Evolutionary conservation across 192 early-diverging fungal genomes (phyloP), one percentile per base, ranked within the genome.

Genomic region (Dissophora globulifera): DNA sequence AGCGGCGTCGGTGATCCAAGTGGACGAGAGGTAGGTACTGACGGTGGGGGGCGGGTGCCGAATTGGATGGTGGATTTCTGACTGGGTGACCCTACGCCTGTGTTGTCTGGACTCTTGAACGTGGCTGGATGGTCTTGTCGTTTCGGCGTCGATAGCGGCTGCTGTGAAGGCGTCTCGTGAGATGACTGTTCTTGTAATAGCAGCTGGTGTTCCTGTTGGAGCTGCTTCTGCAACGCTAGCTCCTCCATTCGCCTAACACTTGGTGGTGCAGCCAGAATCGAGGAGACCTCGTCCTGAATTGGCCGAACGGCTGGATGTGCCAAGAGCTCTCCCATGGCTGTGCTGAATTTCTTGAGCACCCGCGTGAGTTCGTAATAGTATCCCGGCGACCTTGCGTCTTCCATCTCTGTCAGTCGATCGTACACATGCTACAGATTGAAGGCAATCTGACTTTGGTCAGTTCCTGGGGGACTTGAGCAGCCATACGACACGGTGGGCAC

Each of bases 371-470:
- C 78, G 20, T 70, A 79, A 43, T 58, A 79, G 29, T 71, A 79
- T 20, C 78, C 62, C 27, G 56, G 62, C 8, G 58, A n/a, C 0
- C 40, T 19, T 7, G 46, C 11, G 20, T 70, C 63, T 26, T 79
- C 78, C 26, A 79, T 53, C 5, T 79, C 78, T 67, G 69, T 79
- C 26, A 79, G 20, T 6, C 78, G 58, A 43, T 79, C 78, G 23
- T 79, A 79, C 15, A 79, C 57, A 42, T 64, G 62, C 78, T 79
- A 30, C 17, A 20, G 22, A n/a, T n/a, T n/a, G n/a, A n/a, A n/a
- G n/a, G n/a, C n/a, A n/a, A n/a, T n/a, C n/a, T n/a, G n/a, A n/a
- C n/a, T n/a, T n/a, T n/a, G n/a, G n/a, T n/a, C n/a, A n/a, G n/a
- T n/a, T n/a, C n/a, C n/a, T n/a, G n/a, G n/a, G n/a, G n/a, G n/a